These are phyloP conservation scores for Claviceps sp. DNA, from an alignment of 2,329 filamentous ascomycete genomes.

Conservation along the genomic window DNA sequence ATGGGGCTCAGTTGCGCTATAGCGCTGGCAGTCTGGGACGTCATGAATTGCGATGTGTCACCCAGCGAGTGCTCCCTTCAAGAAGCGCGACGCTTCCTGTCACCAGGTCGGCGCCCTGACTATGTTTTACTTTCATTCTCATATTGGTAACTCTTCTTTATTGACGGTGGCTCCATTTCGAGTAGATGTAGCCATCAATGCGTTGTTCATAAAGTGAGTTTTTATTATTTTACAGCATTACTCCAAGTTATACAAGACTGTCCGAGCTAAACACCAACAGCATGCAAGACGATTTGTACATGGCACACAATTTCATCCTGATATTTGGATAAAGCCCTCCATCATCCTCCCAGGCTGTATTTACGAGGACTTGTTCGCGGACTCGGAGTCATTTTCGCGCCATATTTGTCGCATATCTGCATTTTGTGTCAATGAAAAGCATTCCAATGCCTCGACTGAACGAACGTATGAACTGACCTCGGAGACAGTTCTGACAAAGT, in stretches of 20 bases:
- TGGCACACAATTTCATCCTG: constrained; percentile 17
- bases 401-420: constrained; percentile 35
- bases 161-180: too few relatives aligned
- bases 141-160: neutral
- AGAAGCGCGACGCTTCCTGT: neutral
- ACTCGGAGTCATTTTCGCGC: constrained; percentile 25
- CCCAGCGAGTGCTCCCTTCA: neutral
- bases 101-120: too few relatives aligned
- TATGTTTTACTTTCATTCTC: neutral
- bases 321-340: constrained; percentile 11
- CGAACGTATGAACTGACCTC: constrained; percentile 42
- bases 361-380: constrained; percentile 20
- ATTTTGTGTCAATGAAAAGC: neutral
- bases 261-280: constrained; percentile 20
- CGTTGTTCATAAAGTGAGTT: neutral
- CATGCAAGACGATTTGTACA: constrained; percentile 17
- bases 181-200: neutral
- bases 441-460: neutral
- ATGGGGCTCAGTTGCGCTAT: neutral
- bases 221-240: constrained; percentile 2
- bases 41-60: neutral
- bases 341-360: constrained; percentile 4
- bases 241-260: constrained; percentile 17
- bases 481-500: constrained; percentile 75
- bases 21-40: neutral